Evolutionary conservation across 2,329 filamentous ascomycete species (phyloP).

Genomic region (Talaromyces sp.): DNA sequence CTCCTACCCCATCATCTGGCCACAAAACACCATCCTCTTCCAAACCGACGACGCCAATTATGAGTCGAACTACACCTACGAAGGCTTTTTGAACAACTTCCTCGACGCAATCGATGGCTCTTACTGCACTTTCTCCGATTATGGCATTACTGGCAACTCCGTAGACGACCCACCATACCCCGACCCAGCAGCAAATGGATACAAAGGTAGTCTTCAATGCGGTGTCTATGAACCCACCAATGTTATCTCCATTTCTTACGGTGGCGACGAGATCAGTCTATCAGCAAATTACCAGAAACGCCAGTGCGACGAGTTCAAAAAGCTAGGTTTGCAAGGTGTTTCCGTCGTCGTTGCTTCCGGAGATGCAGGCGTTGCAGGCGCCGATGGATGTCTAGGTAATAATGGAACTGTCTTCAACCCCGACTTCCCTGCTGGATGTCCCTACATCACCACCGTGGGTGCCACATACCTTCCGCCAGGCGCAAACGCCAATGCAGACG

Average conservation of each 20-base stretch:
- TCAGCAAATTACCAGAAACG: slow-evolving; percentile 53
- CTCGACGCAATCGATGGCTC: slow-evolving; percentile 49
- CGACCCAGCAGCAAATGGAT: slow-evolving; percentile 36
- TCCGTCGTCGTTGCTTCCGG: slow-evolving; percentile 32
- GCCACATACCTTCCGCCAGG: slow-evolving; percentile 33
- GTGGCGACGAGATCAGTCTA: slow-evolving; percentile 54
- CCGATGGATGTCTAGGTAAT: slow-evolving; percentile 33
- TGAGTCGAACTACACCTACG: slow-evolving; percentile 36
- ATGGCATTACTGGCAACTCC: slow-evolving; percentile 33
- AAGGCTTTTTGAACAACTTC: slow-evolving; percentile 47
- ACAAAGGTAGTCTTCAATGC: slow-evolving; percentile 43
- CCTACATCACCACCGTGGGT: slow-evolving; percentile 52
- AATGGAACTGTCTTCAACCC: slow-evolving; percentile 47
- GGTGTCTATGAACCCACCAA: slow-evolving; percentile 51
- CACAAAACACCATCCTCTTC: slow-evolving; percentile 48
- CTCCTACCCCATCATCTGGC: slow-evolving; percentile 48
- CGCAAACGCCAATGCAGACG: slow-evolving; percentile 27
- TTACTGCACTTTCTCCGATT: slow-evolving; percentile 44
- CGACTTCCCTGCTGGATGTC: slow-evolving; percentile 49
- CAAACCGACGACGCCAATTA: slow-evolving; percentile 45
- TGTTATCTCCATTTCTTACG: slow-evolving; percentile 57
- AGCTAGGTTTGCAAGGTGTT: slow-evolving; percentile 43
- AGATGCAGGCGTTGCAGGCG: slow-evolving; percentile 31
- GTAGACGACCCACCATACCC: slow-evolving; percentile 44
- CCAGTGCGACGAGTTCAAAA: slow-evolving; percentile 49